Conservation (phyloP, 371 early-diverging fungal genomes). For the Apophysomyces trapeziformis region DNA sequence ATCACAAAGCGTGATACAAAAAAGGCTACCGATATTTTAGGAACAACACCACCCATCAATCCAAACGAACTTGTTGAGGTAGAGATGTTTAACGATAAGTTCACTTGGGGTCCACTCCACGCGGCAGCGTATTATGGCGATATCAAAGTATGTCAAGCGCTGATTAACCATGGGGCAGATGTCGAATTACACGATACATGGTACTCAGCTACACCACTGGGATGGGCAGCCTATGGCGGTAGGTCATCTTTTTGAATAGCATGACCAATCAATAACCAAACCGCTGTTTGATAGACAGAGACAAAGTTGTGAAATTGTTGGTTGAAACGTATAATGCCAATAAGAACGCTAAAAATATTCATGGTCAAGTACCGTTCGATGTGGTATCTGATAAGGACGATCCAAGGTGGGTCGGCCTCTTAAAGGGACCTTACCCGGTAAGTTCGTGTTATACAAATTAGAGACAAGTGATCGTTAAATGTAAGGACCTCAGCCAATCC, state of each 20-base stretch:
- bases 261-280: neutral
- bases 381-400: slow-evolving; percentile 67
- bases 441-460: neutral
- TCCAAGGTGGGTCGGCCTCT: slow-evolving; percentile 62
- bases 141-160: slow-evolving; percentile 61
- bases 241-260: neutral
- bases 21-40: slow-evolving; percentile 36
- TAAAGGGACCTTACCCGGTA: slow-evolving; percentile 21
- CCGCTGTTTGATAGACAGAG: slow-evolving; percentile 26
- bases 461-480: neutral
- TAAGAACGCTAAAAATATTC: slow-evolving; percentile 63
- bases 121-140: slow-evolving; percentile 86
- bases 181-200: slow-evolving; percentile 86
- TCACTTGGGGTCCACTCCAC: slow-evolving; percentile 90
- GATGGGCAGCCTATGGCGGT: slow-evolving; percentile 92
- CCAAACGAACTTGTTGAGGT: slow-evolving; percentile 60
- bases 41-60: slow-evolving; percentile 41
- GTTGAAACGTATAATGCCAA: slow-evolving; percentile 72
- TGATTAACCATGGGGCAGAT: slow-evolving; percentile 78
- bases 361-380: slow-evolving; percentile 76
- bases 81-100: slow-evolving; percentile 67
- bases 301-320: slow-evolving; percentile 57
- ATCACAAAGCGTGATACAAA: slow-evolving; percentile 39
- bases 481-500: neutral
- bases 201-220: slow-evolving; percentile 83